These are phyloP conservation scores for Gossypium bickii DNA, from an alignment of 345 rosid genomes.

Conservation along the genomic window DNA sequence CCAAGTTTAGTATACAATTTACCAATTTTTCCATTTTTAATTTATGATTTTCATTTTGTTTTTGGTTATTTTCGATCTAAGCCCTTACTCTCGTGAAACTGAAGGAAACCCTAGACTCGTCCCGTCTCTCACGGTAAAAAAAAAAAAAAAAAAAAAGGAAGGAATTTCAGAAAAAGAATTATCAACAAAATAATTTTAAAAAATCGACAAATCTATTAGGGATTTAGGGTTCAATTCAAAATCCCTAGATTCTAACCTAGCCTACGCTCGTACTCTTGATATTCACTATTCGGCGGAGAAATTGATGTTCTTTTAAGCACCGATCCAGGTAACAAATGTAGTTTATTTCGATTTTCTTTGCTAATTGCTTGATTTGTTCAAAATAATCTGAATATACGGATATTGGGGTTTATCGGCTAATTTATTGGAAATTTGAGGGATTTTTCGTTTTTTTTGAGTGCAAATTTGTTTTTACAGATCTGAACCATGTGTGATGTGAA, in stretches of 20 bases:
- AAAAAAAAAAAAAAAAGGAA: background rate
- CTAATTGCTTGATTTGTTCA: slow-evolving; percentile 20
- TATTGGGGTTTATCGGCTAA: slow-evolving; percentile 13
- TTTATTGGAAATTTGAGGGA: slow-evolving; percentile 15
- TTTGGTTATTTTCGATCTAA: slow-evolving; percentile 34
- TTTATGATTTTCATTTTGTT: background rate
- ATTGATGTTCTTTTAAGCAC: slow-evolving; percentile 23
- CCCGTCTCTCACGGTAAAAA: slow-evolving; percentile 30
- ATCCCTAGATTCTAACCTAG: slow-evolving; percentile 35
- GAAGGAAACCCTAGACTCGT: slow-evolving; percentile 59
- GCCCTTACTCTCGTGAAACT: slow-evolving; percentile 49
- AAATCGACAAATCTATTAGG: slow-evolving; percentile 29
- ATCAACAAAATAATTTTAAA: slow-evolving; percentile 25
- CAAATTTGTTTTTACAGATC: slow-evolving; percentile 51
- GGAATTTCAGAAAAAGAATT: slow-evolving; percentile 16
- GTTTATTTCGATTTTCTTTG: background rate
- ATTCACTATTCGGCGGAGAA: slow-evolving; percentile 25
- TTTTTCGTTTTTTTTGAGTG: slow-evolving; percentile 16
- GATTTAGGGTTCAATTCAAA: slow-evolving; percentile 33
- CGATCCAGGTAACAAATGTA: slow-evolving; percentile 15
- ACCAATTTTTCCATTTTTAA: background rate
- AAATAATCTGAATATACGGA: slow-evolving; percentile 5
- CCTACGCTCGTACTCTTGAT: slow-evolving; percentile 27
- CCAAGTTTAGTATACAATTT: background rate
- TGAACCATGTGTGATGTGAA: slow-evolving; percentile 37